Evolutionary conservation across 176 grass and related monocot genomes (phyloP).

Genomic region (Carex parvula): DNA sequence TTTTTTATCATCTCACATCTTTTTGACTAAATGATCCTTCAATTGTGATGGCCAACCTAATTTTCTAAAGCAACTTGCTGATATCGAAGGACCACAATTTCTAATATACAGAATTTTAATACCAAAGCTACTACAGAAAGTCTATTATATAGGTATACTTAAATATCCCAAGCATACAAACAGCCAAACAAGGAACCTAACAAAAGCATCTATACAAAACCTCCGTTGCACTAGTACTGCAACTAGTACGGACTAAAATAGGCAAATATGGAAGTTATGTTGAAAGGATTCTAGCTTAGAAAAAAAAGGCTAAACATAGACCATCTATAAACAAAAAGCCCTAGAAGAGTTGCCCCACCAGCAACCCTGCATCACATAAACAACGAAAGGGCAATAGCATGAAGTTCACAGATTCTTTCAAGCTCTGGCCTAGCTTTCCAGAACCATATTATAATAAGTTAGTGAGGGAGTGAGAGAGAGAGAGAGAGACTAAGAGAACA

Average conservation of each 20-base stretch:
- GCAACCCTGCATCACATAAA: background rate
- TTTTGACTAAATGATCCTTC: background rate
- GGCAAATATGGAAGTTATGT: background rate
- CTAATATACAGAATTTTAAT: background rate
- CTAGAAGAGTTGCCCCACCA: background rate
- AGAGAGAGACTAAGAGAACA: background rate
- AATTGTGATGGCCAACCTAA: background rate
- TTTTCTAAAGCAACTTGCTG: background rate
- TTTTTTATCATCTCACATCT: background rate
- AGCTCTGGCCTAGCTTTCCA: background rate
- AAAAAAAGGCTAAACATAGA: background rate
- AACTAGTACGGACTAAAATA: background rate
- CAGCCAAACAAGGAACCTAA: background rate
- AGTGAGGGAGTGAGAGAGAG: background rate
- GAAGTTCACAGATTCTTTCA: background rate
- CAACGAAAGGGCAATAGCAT: background rate
- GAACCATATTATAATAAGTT: background rate
- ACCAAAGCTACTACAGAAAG: background rate
- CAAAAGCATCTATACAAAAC: background rate
- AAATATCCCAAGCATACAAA: background rate
- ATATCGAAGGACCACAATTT: background rate
- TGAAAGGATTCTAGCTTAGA: background rate
- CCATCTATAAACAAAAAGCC: constrained; percentile 1
- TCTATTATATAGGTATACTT: background rate
- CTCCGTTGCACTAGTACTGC: background rate